These are phyloP conservation scores for Lasiosphaeria hispida DNA, from an alignment of 495 filamentous ascomycete species.

Conservation along the genomic window DNA sequence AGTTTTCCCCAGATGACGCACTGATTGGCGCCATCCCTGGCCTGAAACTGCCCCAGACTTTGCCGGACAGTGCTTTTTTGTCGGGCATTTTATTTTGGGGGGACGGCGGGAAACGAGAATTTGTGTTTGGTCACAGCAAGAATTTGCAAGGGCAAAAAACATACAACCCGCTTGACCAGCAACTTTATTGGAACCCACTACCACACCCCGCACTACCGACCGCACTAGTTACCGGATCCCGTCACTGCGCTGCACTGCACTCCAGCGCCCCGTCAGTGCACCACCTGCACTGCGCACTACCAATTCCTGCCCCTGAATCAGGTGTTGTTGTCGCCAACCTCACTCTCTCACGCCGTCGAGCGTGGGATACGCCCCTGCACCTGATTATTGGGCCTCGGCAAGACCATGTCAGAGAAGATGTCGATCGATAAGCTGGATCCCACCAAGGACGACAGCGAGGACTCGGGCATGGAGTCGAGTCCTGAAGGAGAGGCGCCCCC, in stretches of 20 bases:
- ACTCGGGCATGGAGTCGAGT: conserved; percentile 52
- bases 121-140: too few species aligned
- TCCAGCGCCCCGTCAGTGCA: too few species aligned
- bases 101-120: too few species aligned
- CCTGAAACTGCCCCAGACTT: conserved; percentile 23
- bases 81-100: conserved; percentile 26
- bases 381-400: conserved; percentile 5
- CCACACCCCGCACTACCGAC: too few species aligned
- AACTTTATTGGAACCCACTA: too few species aligned
- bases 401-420: conserved; percentile 57
- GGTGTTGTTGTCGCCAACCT: conserved; percentile 4
- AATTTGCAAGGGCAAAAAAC: too few species aligned
- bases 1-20: conserved; percentile 49
- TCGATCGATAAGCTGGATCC: conserved; percentile 58
- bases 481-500: conserved; percentile 48
- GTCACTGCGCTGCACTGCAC: too few species aligned
- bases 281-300: too few species aligned
- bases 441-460: conserved; percentile 50
- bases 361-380: not conserved
- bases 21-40: conserved; percentile 45
- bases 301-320: too few species aligned
- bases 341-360: not conserved
- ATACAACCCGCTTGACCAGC: too few species aligned
- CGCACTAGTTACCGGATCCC: too few species aligned
- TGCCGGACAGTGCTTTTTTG: conserved; percentile 11